Conservation (phyloP, 495 filamentous ascomycete species). For the Hyaloscypha finlandica region DNA sequence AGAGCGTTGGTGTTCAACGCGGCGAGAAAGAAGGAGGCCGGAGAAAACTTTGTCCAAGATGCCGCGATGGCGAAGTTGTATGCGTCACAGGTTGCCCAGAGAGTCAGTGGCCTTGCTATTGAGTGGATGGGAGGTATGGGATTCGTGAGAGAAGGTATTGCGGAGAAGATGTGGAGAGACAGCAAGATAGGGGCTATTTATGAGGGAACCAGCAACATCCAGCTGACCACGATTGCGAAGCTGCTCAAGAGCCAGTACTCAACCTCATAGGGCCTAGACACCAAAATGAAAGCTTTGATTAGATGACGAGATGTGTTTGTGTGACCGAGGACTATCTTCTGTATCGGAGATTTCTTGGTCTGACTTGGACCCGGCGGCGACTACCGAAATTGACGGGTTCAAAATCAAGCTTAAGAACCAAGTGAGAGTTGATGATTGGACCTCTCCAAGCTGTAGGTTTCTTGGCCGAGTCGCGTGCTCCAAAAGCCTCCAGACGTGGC, state of each 20-base stretch:
- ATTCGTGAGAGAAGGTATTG: slow-evolving; percentile 93
- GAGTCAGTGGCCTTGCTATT: slow-evolving; percentile 81
- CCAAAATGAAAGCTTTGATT: neutral
- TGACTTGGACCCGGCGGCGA: neutral
- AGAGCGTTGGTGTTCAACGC: slow-evolving; percentile 95
- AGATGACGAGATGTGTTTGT: neutral
- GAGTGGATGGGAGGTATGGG: slow-evolving; percentile 95
- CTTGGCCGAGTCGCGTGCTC: neutral
- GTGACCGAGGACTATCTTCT: neutral
- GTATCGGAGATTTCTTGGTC: neutral
- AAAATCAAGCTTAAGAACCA: neutral
- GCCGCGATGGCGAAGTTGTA: slow-evolving; percentile 99
- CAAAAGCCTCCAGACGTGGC: neutral
- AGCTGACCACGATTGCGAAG: slow-evolving; percentile 92
- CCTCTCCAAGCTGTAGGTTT: neutral
- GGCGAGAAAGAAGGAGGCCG: slow-evolving; percentile 96
- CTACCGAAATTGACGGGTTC: neutral
- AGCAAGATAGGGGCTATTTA: slow-evolving; percentile 99
- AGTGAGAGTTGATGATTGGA: neutral
- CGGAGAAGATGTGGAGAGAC: slow-evolving; percentile 97
- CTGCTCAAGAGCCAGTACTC: slow-evolving; percentile 90
- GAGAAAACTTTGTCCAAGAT: slow-evolving; percentile 90
- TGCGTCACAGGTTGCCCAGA: slow-evolving; percentile 88
- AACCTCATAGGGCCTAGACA: slow-evolving; percentile 32
- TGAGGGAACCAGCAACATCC: slow-evolving; percentile 80